These are phyloP conservation scores for Fusarium coicis DNA, from an alignment of 2,329 filamentous ascomycete species.

Conservation along the genomic window DNA sequence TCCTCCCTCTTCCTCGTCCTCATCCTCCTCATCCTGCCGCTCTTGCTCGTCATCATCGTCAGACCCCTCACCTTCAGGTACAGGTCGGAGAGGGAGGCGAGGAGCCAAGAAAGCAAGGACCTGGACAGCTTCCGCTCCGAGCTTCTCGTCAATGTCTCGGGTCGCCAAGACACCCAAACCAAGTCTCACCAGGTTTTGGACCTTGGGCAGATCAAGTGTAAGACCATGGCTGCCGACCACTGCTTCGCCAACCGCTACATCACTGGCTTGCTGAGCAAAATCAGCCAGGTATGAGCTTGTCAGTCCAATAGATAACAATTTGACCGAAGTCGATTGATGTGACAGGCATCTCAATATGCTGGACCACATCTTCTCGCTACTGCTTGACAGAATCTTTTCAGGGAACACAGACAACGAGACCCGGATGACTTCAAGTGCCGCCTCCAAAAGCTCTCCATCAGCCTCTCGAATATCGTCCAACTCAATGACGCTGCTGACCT, in stretches of 20 bases:
- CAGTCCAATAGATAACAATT: conserved; percentile 79
- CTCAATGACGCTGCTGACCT: conserved; percentile 63
- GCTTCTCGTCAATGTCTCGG: conserved; percentile 72
- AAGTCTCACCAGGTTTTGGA: conserved; percentile 67
- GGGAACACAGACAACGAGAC: conserved; percentile 76
- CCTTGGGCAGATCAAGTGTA: conserved; percentile 70
- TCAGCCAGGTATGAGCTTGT: conserved; percentile 83
- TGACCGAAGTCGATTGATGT: conserved; percentile 78
- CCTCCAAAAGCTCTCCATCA: conserved; percentile 79
- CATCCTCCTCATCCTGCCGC: conserved; percentile 57
- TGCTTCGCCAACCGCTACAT: conserved; percentile 63
- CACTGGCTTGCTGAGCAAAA: conserved; percentile 70
- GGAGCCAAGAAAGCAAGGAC: conserved; percentile 85
- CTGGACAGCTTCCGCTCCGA: conserved; percentile 83
- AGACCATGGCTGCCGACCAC: conserved; percentile 78
- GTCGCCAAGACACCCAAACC: conserved; percentile 67
- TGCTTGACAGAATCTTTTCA: conserved; percentile 67
- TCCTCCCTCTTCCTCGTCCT: conserved; percentile 57
- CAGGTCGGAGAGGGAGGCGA: conserved; percentile 54
- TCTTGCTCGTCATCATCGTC: conserved; percentile 54
- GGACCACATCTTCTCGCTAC: conserved; percentile 75
- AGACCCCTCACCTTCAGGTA: conserved; percentile 53
- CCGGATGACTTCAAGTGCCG: conserved; percentile 74
- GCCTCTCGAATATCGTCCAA: conserved; percentile 63
- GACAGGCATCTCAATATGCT: conserved; percentile 75